These are phyloP conservation scores for Aurinia saxatilis DNA, from an alignment of 345 rosid genomes.

Conservation along the genomic window DNA sequence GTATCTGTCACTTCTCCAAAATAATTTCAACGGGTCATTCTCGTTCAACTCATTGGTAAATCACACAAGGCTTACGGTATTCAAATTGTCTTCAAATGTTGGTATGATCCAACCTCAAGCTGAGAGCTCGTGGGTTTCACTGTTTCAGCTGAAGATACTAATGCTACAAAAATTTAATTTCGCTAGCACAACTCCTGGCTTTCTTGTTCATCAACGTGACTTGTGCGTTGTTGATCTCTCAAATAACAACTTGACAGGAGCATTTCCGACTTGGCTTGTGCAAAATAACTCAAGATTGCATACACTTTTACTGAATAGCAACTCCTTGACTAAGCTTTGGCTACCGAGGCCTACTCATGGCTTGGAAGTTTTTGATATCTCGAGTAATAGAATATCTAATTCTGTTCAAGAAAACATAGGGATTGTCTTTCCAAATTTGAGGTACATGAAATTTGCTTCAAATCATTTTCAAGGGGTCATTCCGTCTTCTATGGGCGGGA, in stretches of 20 bases:
- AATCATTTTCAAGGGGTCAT: background rate
- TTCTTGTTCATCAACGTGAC: conserved; percentile 10
- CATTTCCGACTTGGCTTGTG: conserved; percentile 19
- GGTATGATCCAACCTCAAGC: background rate
- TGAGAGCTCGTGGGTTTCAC: conserved; percentile 8
- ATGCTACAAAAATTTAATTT: background rate
- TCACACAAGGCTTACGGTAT: conserved; percentile 10
- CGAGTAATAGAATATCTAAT: background rate
- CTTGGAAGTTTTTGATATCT: background rate
- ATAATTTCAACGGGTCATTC: background rate
- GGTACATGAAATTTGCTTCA: background rate
- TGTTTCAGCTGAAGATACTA: conserved; percentile 4
- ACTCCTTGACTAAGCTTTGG: background rate
- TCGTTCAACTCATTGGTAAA: background rate
- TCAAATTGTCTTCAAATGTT: background rate
- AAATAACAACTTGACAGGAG: background rate
- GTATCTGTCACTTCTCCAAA: background rate
- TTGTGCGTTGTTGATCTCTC: background rate
- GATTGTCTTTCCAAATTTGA: background rate
- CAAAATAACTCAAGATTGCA: background rate
- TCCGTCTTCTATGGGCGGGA: background rate
- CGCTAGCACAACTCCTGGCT: background rate
- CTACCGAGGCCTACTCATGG: conserved; percentile 5
- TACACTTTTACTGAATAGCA: background rate
- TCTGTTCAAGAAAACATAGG: conserved; percentile 6